Conservation (phyloP, 139 green algal genomes). For the Picochlorum sp. region DNA sequence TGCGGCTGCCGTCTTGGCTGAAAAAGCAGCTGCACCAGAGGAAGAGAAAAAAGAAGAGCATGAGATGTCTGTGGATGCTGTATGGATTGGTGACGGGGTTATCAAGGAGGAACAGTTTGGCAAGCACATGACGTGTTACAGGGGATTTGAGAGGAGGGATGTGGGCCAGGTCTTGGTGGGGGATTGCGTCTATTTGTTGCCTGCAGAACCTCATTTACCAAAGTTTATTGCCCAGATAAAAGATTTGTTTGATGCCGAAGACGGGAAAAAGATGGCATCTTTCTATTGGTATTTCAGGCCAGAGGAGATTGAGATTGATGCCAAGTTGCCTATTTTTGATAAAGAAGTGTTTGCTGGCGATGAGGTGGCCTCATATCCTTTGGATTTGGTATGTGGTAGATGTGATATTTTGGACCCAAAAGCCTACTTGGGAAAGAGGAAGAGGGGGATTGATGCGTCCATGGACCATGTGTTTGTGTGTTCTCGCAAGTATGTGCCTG, state of each 20-base stretch:
- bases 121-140: too few species aligned
- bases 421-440: neutral
- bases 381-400: slow-evolving; percentile 21
- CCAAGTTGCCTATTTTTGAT: neutral
- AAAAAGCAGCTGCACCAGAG: too few species aligned
- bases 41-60: too few species aligned
- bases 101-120: too few species aligned
- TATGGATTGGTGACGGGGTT: too few species aligned
- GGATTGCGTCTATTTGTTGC: slow-evolving; percentile 16
- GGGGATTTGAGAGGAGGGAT: too few species aligned
- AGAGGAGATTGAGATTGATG: slow-evolving; percentile 16
- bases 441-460: neutral
- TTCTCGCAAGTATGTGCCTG: slow-evolving; percentile 23
- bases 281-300: slow-evolving; percentile 20
- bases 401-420: slow-evolving; percentile 16
- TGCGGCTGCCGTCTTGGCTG: too few species aligned
- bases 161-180: slow-evolving; percentile 1
- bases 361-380: slow-evolving; percentile 13
- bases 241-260: neutral
- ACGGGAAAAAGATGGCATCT: neutral
- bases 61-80: too few species aligned
- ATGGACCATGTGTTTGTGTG: slow-evolving; percentile 23
- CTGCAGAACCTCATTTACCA: slow-evolving; percentile 5
- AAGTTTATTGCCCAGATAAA: slow-evolving; percentile 13
- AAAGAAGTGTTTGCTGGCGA: slow-evolving; percentile 25